Evolutionary conservation across 306 rosid species (phyloP), one percentile per base, ranked within the genome.

Genomic region (Cicer cuneatum): DNA sequence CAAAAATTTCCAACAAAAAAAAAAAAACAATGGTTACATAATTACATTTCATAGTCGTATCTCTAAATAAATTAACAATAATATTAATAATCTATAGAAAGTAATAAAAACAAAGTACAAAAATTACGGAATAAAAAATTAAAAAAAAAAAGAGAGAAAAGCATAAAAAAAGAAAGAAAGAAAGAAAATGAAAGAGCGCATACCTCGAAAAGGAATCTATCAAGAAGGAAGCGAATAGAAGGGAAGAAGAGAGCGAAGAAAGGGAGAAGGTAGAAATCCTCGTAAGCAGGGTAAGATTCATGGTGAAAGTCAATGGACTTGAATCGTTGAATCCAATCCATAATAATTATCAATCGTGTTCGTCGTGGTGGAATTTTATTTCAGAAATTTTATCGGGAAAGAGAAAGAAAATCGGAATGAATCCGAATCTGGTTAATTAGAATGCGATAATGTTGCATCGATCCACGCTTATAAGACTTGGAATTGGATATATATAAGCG

Each of bases 121-220:
- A 24, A 68, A 12, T 10, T 3, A 56, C 14, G 53, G 14, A 40
- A 9, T 8, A 24, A 41, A 14, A 7, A 63, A 52, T 0, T 4
- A 4, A n/a, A 29, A 21, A 18, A 19, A 40, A 63, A 6, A 54
- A 19, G 0, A 1, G 29, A 46, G n/a, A 15, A 19, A n/a, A 10
- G 9, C 75, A 78, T 29, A 67, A 6, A 15, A 59, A 63, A 38
- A 6, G n/a, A 14, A n/a, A 24, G 29, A 4, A 14, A 64, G n/a
- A 66, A 7, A n/a, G n/a, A 12, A 41, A 18, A 13, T 38, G 8
- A 14, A 40, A 52, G 6, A 15, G 37, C n/a, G 43, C 6, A 62
- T 86, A 95, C 99, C 99, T 95, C 93, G 74, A 95, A 90, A n/a
- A 95, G 46, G 64, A 95, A 84, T 73, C 87, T 86, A 67, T 95